These are phyloP conservation scores for Mariannaea elegans DNA, from an alignment of 2,329 filamentous ascomycete genomes.

Conservation along the genomic window DNA sequence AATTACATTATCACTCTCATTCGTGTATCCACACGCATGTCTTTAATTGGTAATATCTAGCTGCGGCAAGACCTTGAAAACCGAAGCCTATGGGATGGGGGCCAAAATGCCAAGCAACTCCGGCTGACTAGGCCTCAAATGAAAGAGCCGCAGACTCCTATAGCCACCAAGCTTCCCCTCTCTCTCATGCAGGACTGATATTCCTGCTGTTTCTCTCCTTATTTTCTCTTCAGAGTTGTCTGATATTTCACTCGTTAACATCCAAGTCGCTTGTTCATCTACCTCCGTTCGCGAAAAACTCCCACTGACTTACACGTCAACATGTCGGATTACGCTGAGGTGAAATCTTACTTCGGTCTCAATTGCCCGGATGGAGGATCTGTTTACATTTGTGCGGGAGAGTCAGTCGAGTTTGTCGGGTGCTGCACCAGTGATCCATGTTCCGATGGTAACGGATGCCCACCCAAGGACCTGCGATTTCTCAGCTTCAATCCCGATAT, in stretches of 20 bases:
- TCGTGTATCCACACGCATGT: conserved; percentile 18
- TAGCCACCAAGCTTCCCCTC: neutral
- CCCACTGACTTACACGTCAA: conserved; percentile 23
- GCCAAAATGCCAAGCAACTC: neutral
- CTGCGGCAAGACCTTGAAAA: conserved; percentile 12
- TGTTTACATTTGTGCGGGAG: conserved; percentile 50
- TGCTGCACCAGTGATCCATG: conserved; percentile 52
- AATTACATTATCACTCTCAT: conserved; percentile 21
- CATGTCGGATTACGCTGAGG: neutral
- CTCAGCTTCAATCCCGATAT: conserved; percentile 43
- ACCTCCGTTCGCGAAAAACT: neutral
- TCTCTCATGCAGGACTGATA: conserved; percentile 8
- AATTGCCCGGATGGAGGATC: conserved; percentile 45
- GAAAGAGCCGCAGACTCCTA: conserved; percentile 21
- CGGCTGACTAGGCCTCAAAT: neutral
- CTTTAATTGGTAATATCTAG: conserved; percentile 15
- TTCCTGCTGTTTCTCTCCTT: conserved; percentile 1
- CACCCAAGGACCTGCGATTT: conserved; percentile 38
- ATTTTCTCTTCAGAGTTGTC: neutral
- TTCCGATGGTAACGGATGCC: conserved; percentile 44
- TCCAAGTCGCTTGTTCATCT: neutral
- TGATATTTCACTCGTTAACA: neutral
- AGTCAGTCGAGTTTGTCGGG: conserved; percentile 48
- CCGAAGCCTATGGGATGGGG: conserved; percentile 4
- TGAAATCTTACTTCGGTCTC: conserved; percentile 36